Evolutionary conservation across 108 stramenopile genomes (phyloP).

Genomic region (Pinguiococcus pyrenoidosus): DNA sequence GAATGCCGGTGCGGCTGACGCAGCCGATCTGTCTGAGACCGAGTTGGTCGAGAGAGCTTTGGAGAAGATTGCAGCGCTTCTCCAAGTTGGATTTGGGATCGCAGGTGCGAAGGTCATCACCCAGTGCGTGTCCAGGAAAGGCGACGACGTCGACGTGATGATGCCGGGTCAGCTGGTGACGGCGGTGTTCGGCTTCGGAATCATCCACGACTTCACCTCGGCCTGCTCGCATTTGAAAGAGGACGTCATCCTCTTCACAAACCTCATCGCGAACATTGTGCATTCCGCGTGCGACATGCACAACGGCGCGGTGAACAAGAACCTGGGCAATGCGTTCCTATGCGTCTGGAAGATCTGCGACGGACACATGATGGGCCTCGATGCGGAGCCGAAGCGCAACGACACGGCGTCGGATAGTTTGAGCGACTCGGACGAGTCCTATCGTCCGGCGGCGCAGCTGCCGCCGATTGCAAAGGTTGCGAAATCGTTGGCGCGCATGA

Average conservation of each 20-base stretch:
- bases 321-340: constrained; percentile 75
- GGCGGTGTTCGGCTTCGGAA: constrained; percentile 77
- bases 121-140: no score
- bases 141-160: constrained; percentile 56
- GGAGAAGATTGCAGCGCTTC: constrained; percentile 45
- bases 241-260: constrained; percentile 79
- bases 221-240: constrained; percentile 51
- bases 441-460: no score
- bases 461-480: no score
- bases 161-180: constrained; percentile 80
- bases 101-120: constrained; percentile 83
- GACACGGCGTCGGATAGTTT: no score
- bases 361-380: no score
- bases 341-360: constrained; percentile 73
- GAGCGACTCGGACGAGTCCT: no score
- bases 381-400: no score
- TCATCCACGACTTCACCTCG: constrained; percentile 68
- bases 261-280: constrained; percentile 73
- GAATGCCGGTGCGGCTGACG: no score
- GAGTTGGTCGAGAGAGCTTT: constrained; percentile 48
- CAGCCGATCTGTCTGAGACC: constrained; percentile 35
- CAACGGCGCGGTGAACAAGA: constrained; percentile 86
- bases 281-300: constrained; percentile 66
- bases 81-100: constrained; percentile 53
- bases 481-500: no score